These are phyloP conservation scores for Achaetomiella virescens DNA, from an alignment of 495 filamentous ascomycete genomes.

Conservation along the genomic window DNA sequence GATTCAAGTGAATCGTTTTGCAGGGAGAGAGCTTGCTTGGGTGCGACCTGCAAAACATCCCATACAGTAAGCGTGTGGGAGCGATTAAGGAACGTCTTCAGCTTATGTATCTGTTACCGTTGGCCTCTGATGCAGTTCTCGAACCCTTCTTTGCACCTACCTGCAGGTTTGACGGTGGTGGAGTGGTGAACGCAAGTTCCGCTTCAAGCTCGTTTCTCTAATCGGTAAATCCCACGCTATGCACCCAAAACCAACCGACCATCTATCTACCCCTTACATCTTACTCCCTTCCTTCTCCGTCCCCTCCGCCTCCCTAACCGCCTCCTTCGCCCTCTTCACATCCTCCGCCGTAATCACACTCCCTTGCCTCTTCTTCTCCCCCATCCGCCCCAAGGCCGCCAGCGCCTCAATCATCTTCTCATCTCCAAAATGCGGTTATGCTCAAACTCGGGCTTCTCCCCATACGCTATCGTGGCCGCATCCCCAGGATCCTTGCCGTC, in stretches of 20 bases:
- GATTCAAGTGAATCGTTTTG: too few species aligned
- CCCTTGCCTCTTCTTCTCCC: conserved; percentile 46
- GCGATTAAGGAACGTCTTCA: too few species aligned
- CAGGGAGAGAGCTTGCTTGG: too few species aligned
- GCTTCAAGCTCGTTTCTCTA: too few species aligned
- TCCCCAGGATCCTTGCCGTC: conserved; percentile 83
- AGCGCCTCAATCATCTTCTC: conserved; percentile 65
- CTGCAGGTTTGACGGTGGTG: too few species aligned
- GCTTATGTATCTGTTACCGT: too few species aligned
- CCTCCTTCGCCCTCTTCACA: conserved; percentile 44
- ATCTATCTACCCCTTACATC: conserved; percentile 6
- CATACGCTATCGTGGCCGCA: conserved; percentile 76
- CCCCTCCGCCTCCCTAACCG: conserved; percentile 29
- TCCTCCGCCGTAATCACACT: conserved; percentile 54
- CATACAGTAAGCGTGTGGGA: too few species aligned
- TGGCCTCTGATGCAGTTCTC: too few species aligned
- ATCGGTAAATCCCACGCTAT: not conserved
- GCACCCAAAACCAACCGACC: not conserved
- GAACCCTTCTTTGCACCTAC: too few species aligned
- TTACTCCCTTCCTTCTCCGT: conserved; percentile 11
- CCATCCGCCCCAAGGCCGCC: conserved; percentile 54
- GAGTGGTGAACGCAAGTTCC: too few species aligned
- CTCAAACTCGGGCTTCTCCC: conserved; percentile 72
- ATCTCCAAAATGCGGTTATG: conserved; percentile 76
- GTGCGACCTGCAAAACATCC: too few species aligned